These are phyloP conservation scores for Cadophora luteo-olivacea DNA, from an alignment of 2,329 filamentous ascomycete genomes.

Conservation along the genomic window DNA sequence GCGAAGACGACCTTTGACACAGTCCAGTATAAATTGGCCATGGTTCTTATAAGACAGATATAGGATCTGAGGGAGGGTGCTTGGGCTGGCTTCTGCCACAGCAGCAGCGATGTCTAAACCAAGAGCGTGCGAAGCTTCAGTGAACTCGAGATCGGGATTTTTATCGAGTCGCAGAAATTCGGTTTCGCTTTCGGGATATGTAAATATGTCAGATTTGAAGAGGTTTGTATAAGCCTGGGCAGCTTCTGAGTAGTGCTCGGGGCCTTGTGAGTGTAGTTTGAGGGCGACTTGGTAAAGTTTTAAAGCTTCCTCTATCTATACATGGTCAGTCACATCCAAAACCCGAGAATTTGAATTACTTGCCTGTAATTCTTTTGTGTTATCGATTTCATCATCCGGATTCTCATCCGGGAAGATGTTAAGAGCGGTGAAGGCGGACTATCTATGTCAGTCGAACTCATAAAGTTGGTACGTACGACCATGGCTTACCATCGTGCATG, in stretches of 20 bases:
- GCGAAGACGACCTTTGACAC: slow-evolving; percentile 60
- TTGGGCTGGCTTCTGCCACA: slow-evolving; percentile 76
- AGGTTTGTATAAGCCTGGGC: slow-evolving; percentile 81
- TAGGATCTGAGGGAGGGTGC: slow-evolving; percentile 84
- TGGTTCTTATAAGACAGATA: slow-evolving; percentile 96
- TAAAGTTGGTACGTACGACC: no score
- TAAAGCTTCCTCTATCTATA: slow-evolving; percentile 87
- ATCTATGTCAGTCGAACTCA: slow-evolving; percentile 16
- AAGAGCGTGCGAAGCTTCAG: slow-evolving; percentile 56
- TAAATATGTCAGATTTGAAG: slow-evolving; percentile 93
- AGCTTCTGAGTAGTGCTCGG: slow-evolving; percentile 76
- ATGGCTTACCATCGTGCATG: slow-evolving; percentile 21
- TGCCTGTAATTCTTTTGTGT: slow-evolving; percentile 90
- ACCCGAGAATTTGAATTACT: neutral
- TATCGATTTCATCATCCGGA: slow-evolving; percentile 88
- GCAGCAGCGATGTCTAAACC: slow-evolving; percentile 63
- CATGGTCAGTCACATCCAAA: slow-evolving; percentile 20
- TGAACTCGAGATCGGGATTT: slow-evolving; percentile 56
- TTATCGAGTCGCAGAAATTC: slow-evolving; percentile 78
- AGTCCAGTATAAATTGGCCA: slow-evolving; percentile 89
- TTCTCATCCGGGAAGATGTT: slow-evolving; percentile 95
- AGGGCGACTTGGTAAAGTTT: slow-evolving; percentile 93
- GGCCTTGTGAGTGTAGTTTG: slow-evolving; percentile 89
- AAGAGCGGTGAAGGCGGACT: slow-evolving; percentile 73
- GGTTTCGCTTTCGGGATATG: slow-evolving; percentile 84